Base-by-base conservation (phyloP, 2,329 filamentous ascomycete genomes). In the Drechslerella dactyloides region DNA sequence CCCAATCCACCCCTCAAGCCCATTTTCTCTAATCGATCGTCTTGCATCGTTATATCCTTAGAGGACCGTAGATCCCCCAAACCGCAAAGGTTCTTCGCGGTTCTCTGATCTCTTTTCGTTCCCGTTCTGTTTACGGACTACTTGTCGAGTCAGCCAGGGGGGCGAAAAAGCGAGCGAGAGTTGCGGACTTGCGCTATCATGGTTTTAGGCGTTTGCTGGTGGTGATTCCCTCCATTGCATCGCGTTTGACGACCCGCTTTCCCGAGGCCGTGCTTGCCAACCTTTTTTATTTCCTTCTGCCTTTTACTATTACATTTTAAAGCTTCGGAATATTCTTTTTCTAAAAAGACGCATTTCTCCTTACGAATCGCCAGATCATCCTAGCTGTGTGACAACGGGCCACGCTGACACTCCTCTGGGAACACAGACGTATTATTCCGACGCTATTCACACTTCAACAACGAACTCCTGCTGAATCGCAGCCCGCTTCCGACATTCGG, bases 371-470 rank as follows among this genome's bases (percentile, higher is more conserved):
- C 48, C 46, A 54, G 54, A 27, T 24, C 54, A 66, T n/a, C 17
- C 54, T 58, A 35, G 24, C 50, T 55, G 44, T 6, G 21, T 66
- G 48, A 33, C 46, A 50, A 66, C 48, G 35, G 30, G 42, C 33
- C 24, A 66, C 58, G 52, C 62, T 66, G 17, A 66, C 62, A 8
- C 27, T 33, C 27, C 54, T 42, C 46, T 4, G 44, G 21, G 21
- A 40, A 59, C 48, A n/a, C 33, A 66, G 62, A 66, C 44, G 57
- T 63, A 48, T 63, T 40, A 55, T 55, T 55, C 44, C 27, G 15
- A 44, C 11, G 40, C n/a, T 5, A 11, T 21, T 17, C 4, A 23
- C 11, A 21, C 44, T 48, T 21, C 44, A 17, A 48, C 15, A 13
- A 4, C 44, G 27, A 33, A 33, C 27, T 33, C 8, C 44, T 21